Evolutionary conservation across 192 early-diverging fungal genomes (phyloP).

Genomic region (Coemansia sp.): DNA sequence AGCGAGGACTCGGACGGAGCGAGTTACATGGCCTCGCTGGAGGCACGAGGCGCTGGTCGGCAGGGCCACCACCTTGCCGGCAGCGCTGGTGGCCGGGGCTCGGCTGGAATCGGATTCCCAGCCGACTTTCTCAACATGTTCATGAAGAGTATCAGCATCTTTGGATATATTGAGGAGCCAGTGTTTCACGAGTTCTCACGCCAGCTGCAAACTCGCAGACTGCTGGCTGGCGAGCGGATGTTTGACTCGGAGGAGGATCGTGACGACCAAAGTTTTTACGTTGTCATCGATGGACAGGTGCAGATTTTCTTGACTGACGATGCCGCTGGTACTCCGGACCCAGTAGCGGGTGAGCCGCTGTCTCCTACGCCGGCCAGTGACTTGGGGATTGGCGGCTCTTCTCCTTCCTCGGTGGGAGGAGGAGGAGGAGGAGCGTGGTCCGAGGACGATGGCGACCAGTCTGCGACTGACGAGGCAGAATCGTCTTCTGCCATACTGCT

Average conservation of each 20-base stretch:
- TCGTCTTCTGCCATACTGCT: constrained; percentile 66
- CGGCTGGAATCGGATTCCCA: constrained; percentile 37
- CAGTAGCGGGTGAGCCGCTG: neutral
- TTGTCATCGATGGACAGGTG: constrained; percentile 94
- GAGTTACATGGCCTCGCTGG: constrained; percentile 39
- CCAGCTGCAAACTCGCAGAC: constrained; percentile 78
- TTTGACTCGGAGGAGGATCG: constrained; percentile 71
- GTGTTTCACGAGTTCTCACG: constrained; percentile 96
- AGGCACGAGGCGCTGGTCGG: constrained; percentile 24
- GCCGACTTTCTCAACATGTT: constrained; percentile 58
- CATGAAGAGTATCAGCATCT: constrained; percentile 83
- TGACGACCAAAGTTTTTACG: constrained; percentile 78
- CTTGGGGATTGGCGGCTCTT: neutral
- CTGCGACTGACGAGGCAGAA: constrained; percentile 12
- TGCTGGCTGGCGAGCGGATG: constrained; percentile 77
- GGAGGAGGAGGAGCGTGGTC: constrained; percentile 16
- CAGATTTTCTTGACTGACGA: constrained; percentile 76
- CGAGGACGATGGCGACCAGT: neutral
- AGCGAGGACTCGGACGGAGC: constrained; percentile 34
- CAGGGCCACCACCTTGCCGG: neutral
- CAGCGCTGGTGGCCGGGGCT: neutral
- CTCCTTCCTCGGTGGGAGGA: constrained; percentile 24
- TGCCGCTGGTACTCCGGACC: neutral
- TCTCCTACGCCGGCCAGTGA: constrained; percentile 2
- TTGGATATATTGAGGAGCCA: constrained; percentile 95